Percentiles rank a stretch among this genome's conserved stretches.
Conservation (phyloP, 805 yeast genomes). For the Yamadazyma sp. region DNA sequence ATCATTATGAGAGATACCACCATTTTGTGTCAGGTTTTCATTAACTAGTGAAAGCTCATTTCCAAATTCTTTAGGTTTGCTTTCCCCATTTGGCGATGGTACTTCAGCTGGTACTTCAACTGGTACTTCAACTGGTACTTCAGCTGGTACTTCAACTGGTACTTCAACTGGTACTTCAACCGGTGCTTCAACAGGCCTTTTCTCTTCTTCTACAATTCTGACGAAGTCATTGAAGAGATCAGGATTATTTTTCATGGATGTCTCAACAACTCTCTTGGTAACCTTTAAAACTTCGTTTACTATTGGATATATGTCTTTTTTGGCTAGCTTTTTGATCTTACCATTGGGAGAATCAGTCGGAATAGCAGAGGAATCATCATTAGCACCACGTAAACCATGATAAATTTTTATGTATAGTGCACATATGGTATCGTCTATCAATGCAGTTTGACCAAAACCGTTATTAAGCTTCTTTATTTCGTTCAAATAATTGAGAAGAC, state of each 20-base stretch:
- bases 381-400: slow-evolving; percentile 9
- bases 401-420: slow-evolving; percentile 56
- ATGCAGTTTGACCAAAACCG: slow-evolving; percentile 76
- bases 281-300: slow-evolving; percentile 31
- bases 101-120: too few species aligned
- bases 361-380: not conserved
- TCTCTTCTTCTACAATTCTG: not conserved
- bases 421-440: slow-evolving; percentile 69
- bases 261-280: slow-evolving; percentile 29
- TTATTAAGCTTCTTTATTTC: slow-evolving; percentile 72
- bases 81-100: too few species aligned
- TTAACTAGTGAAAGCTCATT: too few species aligned
- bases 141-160: too few species aligned
- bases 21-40: too few species aligned
- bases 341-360: slow-evolving; percentile 26
- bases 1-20: too few species aligned
- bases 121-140: too few species aligned
- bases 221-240: slow-evolving; percentile 28
- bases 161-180: too few species aligned
- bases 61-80: too few species aligned
- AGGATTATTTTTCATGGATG: slow-evolving; percentile 27
- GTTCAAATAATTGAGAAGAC: slow-evolving; percentile 44
- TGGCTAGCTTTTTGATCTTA: slow-evolving; percentile 36
- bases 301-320: slow-evolving; percentile 40
- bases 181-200: too few species aligned